phyloP scores from a whole-genome alignment of 2,329 filamentous ascomycete genomes.

The Fusarium burgessii region DNA sequence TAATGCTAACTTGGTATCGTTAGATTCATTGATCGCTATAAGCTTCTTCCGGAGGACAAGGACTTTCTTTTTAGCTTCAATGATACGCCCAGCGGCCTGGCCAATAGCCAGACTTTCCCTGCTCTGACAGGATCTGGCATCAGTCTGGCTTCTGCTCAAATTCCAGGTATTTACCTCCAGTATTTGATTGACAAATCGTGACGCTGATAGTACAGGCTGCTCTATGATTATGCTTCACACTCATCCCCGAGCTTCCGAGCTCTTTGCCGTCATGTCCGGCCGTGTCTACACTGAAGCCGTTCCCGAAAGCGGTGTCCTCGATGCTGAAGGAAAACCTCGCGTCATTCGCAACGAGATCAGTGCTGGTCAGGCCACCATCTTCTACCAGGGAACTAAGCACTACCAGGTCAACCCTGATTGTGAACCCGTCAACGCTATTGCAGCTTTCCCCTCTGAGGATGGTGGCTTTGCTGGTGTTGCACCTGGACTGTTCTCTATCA shows the following conservation, averaged over 20 bases:
- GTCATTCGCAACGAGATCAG: conserved; percentile 57
- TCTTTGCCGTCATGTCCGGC: conserved; percentile 64
- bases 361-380: conserved; percentile 62
- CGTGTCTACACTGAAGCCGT: conserved; percentile 63
- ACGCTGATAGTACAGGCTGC: conserved; percentile 52
- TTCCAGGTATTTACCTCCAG: conserved; percentile 50
- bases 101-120: conserved; percentile 68
- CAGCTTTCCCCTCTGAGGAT: conserved; percentile 63
- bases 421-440: conserved; percentile 61
- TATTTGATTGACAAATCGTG: fast-evolving
- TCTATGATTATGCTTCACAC: conserved; percentile 68
- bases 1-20: not conserved
- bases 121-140: conserved; percentile 64
- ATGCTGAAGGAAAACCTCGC: conserved; percentile 51
- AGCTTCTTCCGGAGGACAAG: conserved; percentile 57
- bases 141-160: conserved; percentile 63
- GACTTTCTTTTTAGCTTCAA: conserved; percentile 65
- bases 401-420: conserved; percentile 68
- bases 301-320: conserved; percentile 61
- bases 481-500: conserved; percentile 61
- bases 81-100: conserved; percentile 53
- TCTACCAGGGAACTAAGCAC: conserved; percentile 66
- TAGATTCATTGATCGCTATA: conserved; percentile 57
- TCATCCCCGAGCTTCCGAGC: conserved; percentile 65
- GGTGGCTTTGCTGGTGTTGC: conserved; percentile 61